Evolutionary conservation across 352 stramenopile species (phyloP), one percentile per base, ranked within the genome.

Genomic region (Phytopythium chamaehyphon): DNA sequence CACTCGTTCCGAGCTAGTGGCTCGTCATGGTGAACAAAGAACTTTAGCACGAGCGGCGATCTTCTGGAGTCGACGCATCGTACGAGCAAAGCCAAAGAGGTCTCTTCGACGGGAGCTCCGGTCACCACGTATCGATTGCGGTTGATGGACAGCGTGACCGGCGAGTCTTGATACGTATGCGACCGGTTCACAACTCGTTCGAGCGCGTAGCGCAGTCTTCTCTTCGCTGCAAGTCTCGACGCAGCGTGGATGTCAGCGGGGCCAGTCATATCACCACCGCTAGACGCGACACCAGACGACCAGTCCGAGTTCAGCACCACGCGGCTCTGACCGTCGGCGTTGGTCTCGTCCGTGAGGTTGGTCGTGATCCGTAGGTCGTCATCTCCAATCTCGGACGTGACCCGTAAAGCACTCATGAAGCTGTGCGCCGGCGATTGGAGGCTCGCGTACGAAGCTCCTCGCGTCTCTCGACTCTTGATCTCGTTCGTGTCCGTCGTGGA

Each of bases 21-120:
- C 1, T 72, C 58, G 37, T 88, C 77, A 31, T 78, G 68, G 42
- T 86, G 70, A 19, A 82, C 61, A 54, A 81, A 88, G 31, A 88
- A 45, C 54, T 86, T 86, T 21, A 88, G 51, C 33, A 66, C 55
- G 18, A 77, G 52, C 35, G 43, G 52, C 5, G 31, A 43, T 16
- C 24, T 36, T 9, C 23, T 10, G 5, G 26, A 26, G 21, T 57
- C 59, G 0, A 48, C 56, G 16, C 72, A 85, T 4, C 59, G 52
- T 22, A 81, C 49, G 40, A 66, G 68, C 42, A 83, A 73, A 8
- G 71, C 74, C 16, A 73, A 49, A 18, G 72, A 47, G 11, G 60
- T 83, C 48, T 88, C 74, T 10, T 71, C 57, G 12, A 86, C 28
- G 11, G 51, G 43, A 0, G 59, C 47, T 36, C 58, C 9, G 9